These are phyloP conservation scores for Isabelozyma gotoi DNA, from an alignment of 805 yeast genomes.

Conservation along the genomic window DNA sequence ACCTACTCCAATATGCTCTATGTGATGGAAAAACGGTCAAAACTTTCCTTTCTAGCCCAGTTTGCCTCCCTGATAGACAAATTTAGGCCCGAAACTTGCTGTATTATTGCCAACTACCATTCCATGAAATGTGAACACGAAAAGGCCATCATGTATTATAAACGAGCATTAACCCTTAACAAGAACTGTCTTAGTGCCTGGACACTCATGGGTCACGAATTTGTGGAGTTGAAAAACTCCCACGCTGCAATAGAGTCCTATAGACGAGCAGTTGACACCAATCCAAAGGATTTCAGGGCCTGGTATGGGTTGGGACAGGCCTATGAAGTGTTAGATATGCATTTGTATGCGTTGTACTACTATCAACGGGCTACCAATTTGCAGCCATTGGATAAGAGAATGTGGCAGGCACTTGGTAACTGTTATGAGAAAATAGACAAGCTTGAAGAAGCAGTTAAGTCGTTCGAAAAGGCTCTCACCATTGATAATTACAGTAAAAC, in stretches of 20 bases:
- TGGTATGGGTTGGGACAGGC: constrained; percentile 99
- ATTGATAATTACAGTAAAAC: constrained; percentile 40
- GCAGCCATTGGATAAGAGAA: constrained; percentile 85
- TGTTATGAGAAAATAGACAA: constrained; percentile 82
- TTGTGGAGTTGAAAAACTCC: constrained; percentile 91
- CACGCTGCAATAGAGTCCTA: constrained; percentile 98
- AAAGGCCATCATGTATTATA: constrained; percentile 88
- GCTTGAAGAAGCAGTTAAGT: constrained; percentile 69
- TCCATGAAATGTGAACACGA: constrained; percentile 92
- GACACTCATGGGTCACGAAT: constrained; percentile 99
- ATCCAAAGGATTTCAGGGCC: constrained; percentile 86
- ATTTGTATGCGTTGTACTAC: constrained; percentile 84
- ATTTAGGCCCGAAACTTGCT: constrained; percentile 91
- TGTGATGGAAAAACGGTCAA: constrained; percentile 86
- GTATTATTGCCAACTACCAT: constrained; percentile 90
- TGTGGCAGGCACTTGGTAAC: constrained; percentile 95
- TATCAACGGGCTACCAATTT: constrained; percentile 88
- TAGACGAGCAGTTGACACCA: constrained; percentile 88
- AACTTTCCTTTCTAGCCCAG: constrained; percentile 84
- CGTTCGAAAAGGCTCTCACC: constrained; percentile 73
- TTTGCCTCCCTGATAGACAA: constrained; percentile 78
- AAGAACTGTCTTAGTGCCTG: constrained; percentile 85
- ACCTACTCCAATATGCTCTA: constrained; percentile 91
- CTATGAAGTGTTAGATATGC: constrained; percentile 95
- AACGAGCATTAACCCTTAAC: constrained; percentile 81